These are phyloP conservation scores for Stachybotrys chartarum DNA, from an alignment of 2,329 filamentous ascomycete species.

Conservation along the genomic window DNA sequence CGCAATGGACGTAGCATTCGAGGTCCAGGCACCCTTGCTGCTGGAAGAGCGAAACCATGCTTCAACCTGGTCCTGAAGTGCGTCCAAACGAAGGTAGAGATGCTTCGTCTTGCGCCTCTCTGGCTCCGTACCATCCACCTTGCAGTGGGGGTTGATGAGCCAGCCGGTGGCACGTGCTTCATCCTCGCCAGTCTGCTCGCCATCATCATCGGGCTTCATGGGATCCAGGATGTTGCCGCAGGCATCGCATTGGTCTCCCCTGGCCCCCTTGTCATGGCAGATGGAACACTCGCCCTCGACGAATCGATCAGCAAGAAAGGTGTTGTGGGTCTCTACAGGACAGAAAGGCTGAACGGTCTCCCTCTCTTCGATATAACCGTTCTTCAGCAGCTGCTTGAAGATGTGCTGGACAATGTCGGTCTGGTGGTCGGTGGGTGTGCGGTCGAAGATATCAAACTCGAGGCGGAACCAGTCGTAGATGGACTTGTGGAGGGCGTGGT, in stretches of 20 bases:
- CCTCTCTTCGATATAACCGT: conserved; percentile 81
- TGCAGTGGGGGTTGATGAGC: conserved; percentile 81
- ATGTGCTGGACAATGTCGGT: conserved; percentile 91
- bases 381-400: conserved; percentile 79
- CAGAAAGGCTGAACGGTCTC: conserved; percentile 89
- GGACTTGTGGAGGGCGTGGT: conserved; percentile 80
- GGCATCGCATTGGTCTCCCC: conserved; percentile 69
- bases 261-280: conserved; percentile 64
- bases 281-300: conserved; percentile 74
- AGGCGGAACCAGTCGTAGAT: conserved; percentile 97
- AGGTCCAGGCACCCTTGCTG: conserved; percentile 67
- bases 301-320: conserved; percentile 80
- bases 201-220: conserved; percentile 46
- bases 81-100: conserved; percentile 80
- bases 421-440: conserved; percentile 82
- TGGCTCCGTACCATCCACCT: conserved; percentile 78
- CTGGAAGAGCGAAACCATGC: conserved; percentile 71
- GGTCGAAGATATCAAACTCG: conserved; percentile 88
- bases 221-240: conserved; percentile 68
- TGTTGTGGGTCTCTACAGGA: conserved; percentile 54
- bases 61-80: conserved; percentile 69
- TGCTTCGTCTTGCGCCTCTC: conserved; percentile 81
- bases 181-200: conserved; percentile 17
- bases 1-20: conserved; percentile 70
- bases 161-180: conserved; percentile 33